Evolutionary conservation across 495 filamentous ascomycete genomes (phyloP), one percentile per base, ranked within the genome.

Genomic region (Penicillium lividum): DNA sequence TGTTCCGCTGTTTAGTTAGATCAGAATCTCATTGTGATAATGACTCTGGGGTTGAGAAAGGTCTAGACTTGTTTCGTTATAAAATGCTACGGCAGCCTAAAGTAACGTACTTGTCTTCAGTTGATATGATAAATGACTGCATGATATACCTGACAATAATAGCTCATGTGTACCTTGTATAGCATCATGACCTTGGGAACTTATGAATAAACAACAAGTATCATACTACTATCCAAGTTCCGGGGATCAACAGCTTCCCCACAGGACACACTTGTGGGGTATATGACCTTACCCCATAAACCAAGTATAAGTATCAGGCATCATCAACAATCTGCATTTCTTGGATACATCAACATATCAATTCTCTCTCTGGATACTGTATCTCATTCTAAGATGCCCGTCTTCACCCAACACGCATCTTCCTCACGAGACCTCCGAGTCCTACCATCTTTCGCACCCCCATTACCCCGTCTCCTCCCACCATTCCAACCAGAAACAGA

Each of bases 341-440:
- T 33, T 33, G 5, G 1, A 1, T 1, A 7, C 3, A 5, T 33
- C 30, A 9, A 2, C 30, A 33, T 33, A 33, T 9, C 30, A 4
- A 38, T 38, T 38, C 4, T 15, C 34, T 38, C 11, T 10, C 34
- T 11, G 11, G 9, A 38, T 38, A 4, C 34, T 38, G 0, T 7
- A 5, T 40, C 22, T 22, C 22, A 22, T n/a, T 13, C 13, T 15
- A 40, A 40, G 38, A 80, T 80, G 78, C 78, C 78, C 13, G 75
- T 79, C 34, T 79, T 80, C 66, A 72, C 70, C 18, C 75, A 79
- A 63, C 68, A 63, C 54, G 61, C 77, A 1, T 60, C 71, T 44
- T 63, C 67, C 25, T 72, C 73, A 28, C 74, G 72, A 10, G 73
- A 75, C 31, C 68, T 77, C 6, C 72, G 75, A 53, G 71, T 77